Percentiles rank a stretch among this genome's conserved stretches.
phyloP scores from a whole-genome alignment of 352 stramenopile species.

The Peronospora tabacina region DNA sequence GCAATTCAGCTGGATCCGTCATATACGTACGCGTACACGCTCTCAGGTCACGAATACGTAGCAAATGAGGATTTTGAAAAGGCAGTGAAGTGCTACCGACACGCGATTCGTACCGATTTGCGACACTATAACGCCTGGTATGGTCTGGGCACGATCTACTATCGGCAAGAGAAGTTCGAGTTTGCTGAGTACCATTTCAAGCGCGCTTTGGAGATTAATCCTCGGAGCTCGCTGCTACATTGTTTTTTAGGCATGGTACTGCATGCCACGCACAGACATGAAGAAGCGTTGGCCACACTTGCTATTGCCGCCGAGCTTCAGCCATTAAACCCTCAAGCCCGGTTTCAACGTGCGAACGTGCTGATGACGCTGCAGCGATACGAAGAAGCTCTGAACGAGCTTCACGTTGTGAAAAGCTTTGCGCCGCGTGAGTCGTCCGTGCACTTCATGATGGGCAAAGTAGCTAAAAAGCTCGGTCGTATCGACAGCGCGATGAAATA shows the following conservation, averaged over 20 bases:
- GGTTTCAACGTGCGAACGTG: constrained; percentile 93
- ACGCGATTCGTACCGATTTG: constrained; percentile 89
- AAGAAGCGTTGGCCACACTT: constrained; percentile 89
- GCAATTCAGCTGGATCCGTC: constrained; percentile 91
- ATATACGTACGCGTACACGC: constrained; percentile 97
- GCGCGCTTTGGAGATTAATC: constrained; percentile 90
- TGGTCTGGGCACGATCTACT: constrained; percentile 92
- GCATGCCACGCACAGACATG: constrained; percentile 83
- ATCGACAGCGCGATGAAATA: constrained; percentile 91
- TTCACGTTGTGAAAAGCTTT: constrained; percentile 89
- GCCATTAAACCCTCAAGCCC: constrained; percentile 88
- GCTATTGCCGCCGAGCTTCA: constrained; percentile 85
- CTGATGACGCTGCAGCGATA: constrained; percentile 89
- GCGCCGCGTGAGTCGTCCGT: constrained; percentile 94
- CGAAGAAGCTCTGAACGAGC: constrained; percentile 88
- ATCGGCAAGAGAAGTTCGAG: constrained; percentile 96
- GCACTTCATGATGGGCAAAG: constrained; percentile 95
- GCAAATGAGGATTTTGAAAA: constrained; percentile 98
- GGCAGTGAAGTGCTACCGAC: constrained; percentile 91
- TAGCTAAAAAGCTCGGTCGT: constrained; percentile 83
- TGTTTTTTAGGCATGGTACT: constrained; percentile 95
- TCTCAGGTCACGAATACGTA: constrained; percentile 96
- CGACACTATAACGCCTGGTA: constrained; percentile 93
- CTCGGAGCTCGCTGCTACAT: constrained; percentile 89
- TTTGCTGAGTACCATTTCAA: constrained; percentile 96